A percentile compares a stretch with the other conserved stretches of the same genome.
Evolutionary conservation across 2,329 filamentous ascomycete genomes (phyloP).

Genomic region (Pseudogymnoascus pannorum): DNA sequence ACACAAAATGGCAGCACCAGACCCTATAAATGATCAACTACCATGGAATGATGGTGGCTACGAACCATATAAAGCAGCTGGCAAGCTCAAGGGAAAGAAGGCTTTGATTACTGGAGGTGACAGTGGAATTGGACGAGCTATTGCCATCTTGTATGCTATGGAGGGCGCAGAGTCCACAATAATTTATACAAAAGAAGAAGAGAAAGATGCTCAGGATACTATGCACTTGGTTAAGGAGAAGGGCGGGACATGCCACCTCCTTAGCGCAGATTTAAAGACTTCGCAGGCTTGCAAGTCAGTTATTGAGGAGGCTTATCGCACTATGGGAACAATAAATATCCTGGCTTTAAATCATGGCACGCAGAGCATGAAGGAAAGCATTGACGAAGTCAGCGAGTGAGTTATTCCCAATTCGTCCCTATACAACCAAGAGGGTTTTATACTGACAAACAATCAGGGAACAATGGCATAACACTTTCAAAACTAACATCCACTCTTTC

Average conservation of each 20-base stretch:
- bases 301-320: conserved; percentile 57
- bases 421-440: neutral
- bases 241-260: conserved; percentile 57
- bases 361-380: conserved; percentile 67
- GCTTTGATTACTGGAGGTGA: conserved; percentile 78
- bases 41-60: conserved; percentile 61
- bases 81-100: conserved; percentile 67
- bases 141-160: conserved; percentile 71
- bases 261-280: conserved; percentile 57
- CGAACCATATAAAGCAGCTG: conserved; percentile 65
- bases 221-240: conserved; percentile 61
- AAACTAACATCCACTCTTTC: conserved; percentile 75
- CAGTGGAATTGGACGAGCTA: conserved; percentile 69
- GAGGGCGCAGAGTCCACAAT: conserved; percentile 72
- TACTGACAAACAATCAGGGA: conserved; percentile 40
- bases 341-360: conserved; percentile 68
- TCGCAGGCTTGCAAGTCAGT: conserved; percentile 62
- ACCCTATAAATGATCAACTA: conserved; percentile 56
- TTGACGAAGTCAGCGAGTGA: conserved; percentile 62
- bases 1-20: conserved; percentile 43
- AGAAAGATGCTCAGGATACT: conserved; percentile 68
- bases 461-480: conserved; percentile 73
- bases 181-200: conserved; percentile 66
- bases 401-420: conserved; percentile 22
- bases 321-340: conserved; percentile 65